phyloP scores from a whole-genome alignment of 768 basidiomycete species.

The Tylopilus plumbeoviolaceoides region DNA sequence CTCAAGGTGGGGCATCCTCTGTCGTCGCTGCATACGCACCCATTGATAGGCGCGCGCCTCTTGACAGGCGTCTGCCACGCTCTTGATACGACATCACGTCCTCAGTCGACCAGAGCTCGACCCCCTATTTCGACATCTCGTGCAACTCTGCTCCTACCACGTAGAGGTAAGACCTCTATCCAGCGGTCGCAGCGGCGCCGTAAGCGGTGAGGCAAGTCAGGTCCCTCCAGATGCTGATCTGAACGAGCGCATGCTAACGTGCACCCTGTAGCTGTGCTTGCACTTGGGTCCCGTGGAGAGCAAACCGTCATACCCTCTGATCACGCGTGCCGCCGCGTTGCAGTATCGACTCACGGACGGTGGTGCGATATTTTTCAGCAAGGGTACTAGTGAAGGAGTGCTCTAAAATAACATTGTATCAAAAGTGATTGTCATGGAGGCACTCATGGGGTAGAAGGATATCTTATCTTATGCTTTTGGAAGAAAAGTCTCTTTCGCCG shows the following conservation, averaged over 20 bases:
- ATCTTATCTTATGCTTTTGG: background rate
- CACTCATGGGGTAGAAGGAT: background rate
- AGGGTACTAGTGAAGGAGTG: conserved; percentile 65
- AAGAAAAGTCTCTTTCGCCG: background rate
- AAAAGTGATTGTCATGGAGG: background rate
- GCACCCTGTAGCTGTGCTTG: conserved; percentile 49
- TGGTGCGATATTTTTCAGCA: conserved; percentile 65
- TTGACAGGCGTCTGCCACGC: conserved; percentile 45
- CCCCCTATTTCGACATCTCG: conserved; percentile 52
- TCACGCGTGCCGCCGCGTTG: conserved; percentile 52
- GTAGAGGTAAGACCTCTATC: conserved; percentile 67
- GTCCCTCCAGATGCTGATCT: background rate
- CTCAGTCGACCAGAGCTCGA: conserved; percentile 53
- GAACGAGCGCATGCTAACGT: background rate
- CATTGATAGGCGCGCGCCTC: background rate
- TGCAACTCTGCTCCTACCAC: conserved; percentile 65
- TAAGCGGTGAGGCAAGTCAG: conserved; percentile 66
- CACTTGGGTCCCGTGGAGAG: conserved; percentile 48
- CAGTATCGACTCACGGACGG: conserved; percentile 71
- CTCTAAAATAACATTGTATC: conserved; percentile 34
- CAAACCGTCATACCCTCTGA: conserved; percentile 32
- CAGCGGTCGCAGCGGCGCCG: conserved; percentile 72
- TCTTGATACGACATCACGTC: conserved; percentile 65
- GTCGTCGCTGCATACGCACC: background rate
- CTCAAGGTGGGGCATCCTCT: conserved; percentile 40